These are phyloP conservation scores for Biscutella auriculata DNA, from an alignment of 441 rosid species.

Conservation along the genomic window DNA sequence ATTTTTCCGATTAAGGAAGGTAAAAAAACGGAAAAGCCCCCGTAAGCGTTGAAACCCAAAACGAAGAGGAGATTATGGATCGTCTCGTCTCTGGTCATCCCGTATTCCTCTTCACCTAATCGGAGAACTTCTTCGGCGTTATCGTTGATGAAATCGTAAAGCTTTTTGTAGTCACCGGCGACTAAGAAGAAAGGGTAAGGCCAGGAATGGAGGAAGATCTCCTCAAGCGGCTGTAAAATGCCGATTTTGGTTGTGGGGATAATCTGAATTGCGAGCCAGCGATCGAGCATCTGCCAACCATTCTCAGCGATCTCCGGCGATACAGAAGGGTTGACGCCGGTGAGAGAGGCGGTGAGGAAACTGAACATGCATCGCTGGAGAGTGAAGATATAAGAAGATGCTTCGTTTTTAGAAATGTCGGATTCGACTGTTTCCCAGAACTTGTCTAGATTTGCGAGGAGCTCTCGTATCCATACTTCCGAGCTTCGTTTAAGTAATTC, in stretches of 20 bases:
- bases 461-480: constrained; percentile 42
- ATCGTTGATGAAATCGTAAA: constrained; percentile 34
- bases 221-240: constrained; percentile 48
- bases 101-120: constrained; percentile 45
- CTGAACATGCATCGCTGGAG: constrained; percentile 47
- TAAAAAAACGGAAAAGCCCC: constrained; percentile 64
- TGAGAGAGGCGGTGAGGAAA: constrained; percentile 41
- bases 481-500: constrained; percentile 64
- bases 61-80: constrained; percentile 56
- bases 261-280: constrained; percentile 57
- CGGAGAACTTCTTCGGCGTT: constrained; percentile 43
- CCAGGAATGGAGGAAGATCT: constrained; percentile 71
- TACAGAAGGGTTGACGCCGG: constrained; percentile 51
- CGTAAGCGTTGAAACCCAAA: constrained; percentile 66
- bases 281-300: constrained; percentile 36
- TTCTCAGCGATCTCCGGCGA: constrained; percentile 34
- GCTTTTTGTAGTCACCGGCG: constrained; percentile 41
- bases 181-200: constrained; percentile 49
- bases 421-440: constrained; percentile 45
- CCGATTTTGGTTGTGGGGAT: constrained; percentile 42
- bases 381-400: constrained; percentile 25
- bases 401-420: constrained; percentile 29
- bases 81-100: constrained; percentile 45
- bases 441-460: constrained; percentile 33
- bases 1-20: constrained; percentile 28